Percentiles rank a stretch among this genome's conserved stretches.
Conservation (phyloP, 257 asterid species). For the Anisodus acutangulus region DNA sequence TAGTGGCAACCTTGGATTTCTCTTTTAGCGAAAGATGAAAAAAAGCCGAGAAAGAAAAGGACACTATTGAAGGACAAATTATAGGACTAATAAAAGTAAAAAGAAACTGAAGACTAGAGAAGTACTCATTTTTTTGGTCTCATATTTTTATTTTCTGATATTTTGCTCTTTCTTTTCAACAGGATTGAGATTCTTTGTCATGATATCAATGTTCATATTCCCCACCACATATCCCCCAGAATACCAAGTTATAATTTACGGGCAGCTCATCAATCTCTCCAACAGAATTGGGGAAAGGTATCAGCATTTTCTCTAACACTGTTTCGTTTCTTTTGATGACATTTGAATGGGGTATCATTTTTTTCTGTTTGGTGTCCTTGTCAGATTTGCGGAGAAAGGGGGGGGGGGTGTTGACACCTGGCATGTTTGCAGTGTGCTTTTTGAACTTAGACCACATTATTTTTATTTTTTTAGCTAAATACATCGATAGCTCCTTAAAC, state of each 20-base stretch:
- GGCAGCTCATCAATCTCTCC: slow-evolving; percentile 87
- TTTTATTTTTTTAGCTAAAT: no score
- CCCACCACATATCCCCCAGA: slow-evolving; percentile 91
- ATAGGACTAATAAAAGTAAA: not conserved
- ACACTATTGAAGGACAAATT: not conserved
- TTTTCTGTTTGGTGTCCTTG: not conserved
- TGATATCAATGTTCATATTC: slow-evolving; percentile 91
- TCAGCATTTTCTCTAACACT: not conserved
- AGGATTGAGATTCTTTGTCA: slow-evolving; percentile 96
- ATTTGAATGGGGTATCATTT: not conserved
- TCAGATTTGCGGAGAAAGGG: not conserved
- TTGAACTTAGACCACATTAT: not conserved
- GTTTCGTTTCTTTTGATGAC: not conserved
- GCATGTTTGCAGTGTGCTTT: not conserved
- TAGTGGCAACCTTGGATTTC: not conserved
- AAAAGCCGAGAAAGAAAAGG: not conserved
- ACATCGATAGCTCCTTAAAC: no score
- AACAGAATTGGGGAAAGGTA: slow-evolving; percentile 94
- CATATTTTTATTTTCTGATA: not conserved
- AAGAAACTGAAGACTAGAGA: not conserved
- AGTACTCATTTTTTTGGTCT: not conserved
- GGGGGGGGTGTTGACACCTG: not conserved
- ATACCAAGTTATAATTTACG: slow-evolving; percentile 91
- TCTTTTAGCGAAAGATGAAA: not conserved
- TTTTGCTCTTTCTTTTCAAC: slow-evolving; percentile 38